phyloP scores from a whole-genome alignment of 2,329 filamentous ascomycete genomes.

The Pseudogymnoascus sp. region DNA sequence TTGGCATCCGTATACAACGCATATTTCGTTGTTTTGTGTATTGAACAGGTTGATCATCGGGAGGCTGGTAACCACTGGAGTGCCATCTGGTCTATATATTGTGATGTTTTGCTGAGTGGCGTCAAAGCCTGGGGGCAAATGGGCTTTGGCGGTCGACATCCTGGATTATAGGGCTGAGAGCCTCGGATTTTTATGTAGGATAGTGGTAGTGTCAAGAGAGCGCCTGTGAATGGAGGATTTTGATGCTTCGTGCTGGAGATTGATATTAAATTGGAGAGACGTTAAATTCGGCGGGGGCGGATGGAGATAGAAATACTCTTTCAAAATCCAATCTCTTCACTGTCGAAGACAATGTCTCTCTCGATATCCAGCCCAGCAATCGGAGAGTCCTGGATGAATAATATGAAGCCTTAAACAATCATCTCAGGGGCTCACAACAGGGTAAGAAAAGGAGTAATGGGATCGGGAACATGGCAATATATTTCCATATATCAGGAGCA shows the following conservation, averaged over 20 bases:
- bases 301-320: slow-evolving; percentile 1
- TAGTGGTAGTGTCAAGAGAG: not conserved
- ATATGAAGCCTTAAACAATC: slow-evolving; percentile 4
- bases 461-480: not conserved
- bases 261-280: not conserved
- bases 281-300: not conserved
- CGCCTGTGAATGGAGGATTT: not conserved
- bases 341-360: slow-evolving; percentile 3
- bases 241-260: not conserved
- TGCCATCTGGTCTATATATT: not conserved
- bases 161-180: not conserved
- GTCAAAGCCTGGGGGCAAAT: not conserved
- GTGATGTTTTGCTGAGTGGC: not conserved
- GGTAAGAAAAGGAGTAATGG: not conserved
- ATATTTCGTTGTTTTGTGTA: slow-evolving; percentile 33
- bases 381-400: not conserved
- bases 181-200: not conserved
- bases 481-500: not conserved
- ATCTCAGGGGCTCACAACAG: not conserved
- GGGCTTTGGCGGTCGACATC: not conserved
- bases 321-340: not conserved
- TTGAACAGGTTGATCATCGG: not conserved
- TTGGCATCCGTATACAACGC: slow-evolving; percentile 53
- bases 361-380: not conserved
- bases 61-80: not conserved